Conservation (phyloP, 495 filamentous ascomycete species). For the Talaromyces stipitatus region DNA sequence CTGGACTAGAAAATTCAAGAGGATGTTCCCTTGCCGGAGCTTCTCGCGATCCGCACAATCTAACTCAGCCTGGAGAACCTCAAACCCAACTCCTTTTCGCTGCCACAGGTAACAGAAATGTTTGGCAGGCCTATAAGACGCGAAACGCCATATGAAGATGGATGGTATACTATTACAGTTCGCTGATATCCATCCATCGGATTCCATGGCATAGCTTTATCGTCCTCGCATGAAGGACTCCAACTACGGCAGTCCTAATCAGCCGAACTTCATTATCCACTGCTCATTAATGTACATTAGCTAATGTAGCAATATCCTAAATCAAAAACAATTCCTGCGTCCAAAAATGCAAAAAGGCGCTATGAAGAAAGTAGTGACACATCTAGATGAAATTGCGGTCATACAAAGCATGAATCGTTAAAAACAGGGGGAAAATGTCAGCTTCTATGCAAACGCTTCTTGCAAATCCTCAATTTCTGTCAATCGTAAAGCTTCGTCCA, state of each 20-base stretch:
- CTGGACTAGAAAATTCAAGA: too few relatives aligned
- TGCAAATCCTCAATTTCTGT: constrained; percentile 56
- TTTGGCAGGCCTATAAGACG: not conserved
- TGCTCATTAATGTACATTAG: not conserved
- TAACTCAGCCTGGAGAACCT: not conserved
- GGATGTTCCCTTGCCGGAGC: too few relatives aligned
- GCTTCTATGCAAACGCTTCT: not conserved
- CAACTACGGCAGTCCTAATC: not conserved
- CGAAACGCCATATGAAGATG: not conserved
- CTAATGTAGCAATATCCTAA: not conserved
- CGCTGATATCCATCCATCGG: not conserved
- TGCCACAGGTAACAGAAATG: too few relatives aligned
- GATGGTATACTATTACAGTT: not conserved
- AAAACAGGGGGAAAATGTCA: not conserved
- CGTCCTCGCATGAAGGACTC: not conserved
- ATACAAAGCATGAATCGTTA: not conserved
- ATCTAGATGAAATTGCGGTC: not conserved
- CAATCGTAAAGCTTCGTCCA: constrained; percentile 74
- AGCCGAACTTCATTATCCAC: not conserved
- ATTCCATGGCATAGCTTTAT: not conserved
- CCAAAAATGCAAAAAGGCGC: not conserved
- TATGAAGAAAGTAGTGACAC: too few relatives aligned
- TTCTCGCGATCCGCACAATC: not conserved
- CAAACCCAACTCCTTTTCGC: too few relatives aligned
- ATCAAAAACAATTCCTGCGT: not conserved